phyloP scores from a whole-genome alignment of 306 rosid species.

The Gastrolobium villosum region DNA sequence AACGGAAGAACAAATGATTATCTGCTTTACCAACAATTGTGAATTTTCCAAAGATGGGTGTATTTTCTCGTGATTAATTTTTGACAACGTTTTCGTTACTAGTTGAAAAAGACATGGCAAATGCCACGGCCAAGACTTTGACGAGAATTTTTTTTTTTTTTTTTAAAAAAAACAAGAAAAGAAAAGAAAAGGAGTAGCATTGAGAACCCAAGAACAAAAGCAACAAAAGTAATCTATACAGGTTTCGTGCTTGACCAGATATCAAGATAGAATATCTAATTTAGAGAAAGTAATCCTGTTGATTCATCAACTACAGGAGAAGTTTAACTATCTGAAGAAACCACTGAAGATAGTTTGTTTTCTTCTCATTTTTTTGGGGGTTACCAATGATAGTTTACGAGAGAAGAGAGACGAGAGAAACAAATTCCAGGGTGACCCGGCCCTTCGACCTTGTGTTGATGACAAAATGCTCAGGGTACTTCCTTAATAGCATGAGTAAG shows the following conservation, averaged over 20 bases:
- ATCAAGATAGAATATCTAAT: not conserved
- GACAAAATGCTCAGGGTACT: slow-evolving; percentile 98
- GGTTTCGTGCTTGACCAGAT: slow-evolving; percentile 21
- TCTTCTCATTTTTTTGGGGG: no score
- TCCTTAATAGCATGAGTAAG: slow-evolving; percentile 89
- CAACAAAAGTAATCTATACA: slow-evolving; percentile 17
- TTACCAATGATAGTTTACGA: slow-evolving; percentile 52
- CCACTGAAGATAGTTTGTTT: not conserved
- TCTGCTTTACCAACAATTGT: no score
- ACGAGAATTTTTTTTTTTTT: no score
- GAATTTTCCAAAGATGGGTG: no score
- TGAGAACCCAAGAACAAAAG: slow-evolving; percentile 1
- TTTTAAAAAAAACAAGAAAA: no score
- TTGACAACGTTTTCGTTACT: no score
- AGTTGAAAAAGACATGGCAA: no score
- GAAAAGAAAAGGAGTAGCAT: not conserved
- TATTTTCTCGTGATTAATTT: no score
- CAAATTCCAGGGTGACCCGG: slow-evolving; percentile 82
- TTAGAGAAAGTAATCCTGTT: not conserved
- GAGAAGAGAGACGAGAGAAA: slow-evolving; percentile 92
- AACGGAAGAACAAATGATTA: no score
- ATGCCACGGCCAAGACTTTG: no score
- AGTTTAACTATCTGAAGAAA: slow-evolving; percentile 26
- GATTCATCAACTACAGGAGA: slow-evolving; percentile 17
- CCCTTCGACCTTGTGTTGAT: slow-evolving; percentile 98